Base-by-base conservation (phyloP, 139 green algal species). In the Haematococcus lacustris region DNA sequence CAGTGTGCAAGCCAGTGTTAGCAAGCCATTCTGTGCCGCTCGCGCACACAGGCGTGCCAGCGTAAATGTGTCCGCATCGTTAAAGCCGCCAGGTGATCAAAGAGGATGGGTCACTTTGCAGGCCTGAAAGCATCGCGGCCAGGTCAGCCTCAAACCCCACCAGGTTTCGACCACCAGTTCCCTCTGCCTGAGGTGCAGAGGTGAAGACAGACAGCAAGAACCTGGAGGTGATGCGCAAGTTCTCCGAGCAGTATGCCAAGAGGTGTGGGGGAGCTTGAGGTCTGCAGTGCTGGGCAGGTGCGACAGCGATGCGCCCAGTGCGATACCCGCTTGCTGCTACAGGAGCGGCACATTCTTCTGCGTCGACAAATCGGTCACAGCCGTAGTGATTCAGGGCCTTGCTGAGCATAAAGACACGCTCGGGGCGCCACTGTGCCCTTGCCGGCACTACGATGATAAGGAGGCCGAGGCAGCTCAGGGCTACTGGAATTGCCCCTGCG, bases 401-500 rank as follows among this genome's bases (percentile, higher is more conserved):
- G 96, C 96, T 7, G 95, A 98, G 85, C 94, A 99, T 82, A 99
- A 98, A 89, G 93, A 97, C 62, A 85, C 85, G 40, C 86, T 98
- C 32, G 96, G 96, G 23, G 92, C 94, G 1, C 94, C 96, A 25
- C 79, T 99, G 33, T 99, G 96, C 80, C 96, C 96, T 13, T 99
- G 96, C 91, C 76, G 93, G 23, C 93, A 97, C 76, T 99, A 99
- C 74, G 96, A 99, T 70, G 96, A 99, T 82, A 99, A 99, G 78
- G 83, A 87, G 32, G 84, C 87, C 7, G 96, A 99, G 78, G 96
- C 89, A 2, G 83, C 89, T 5, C 83, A 95, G 76, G 95, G 96
- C 5, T 99, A 96, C 85, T 99, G 96, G 96, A 99, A 99, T 83
- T 99, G 96, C 82, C 96, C 96, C 0, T 99, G 96, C 71, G 94